phyloP scores from a whole-genome alignment of 345 rosid genomes.

The Populus ilicifolia region DNA sequence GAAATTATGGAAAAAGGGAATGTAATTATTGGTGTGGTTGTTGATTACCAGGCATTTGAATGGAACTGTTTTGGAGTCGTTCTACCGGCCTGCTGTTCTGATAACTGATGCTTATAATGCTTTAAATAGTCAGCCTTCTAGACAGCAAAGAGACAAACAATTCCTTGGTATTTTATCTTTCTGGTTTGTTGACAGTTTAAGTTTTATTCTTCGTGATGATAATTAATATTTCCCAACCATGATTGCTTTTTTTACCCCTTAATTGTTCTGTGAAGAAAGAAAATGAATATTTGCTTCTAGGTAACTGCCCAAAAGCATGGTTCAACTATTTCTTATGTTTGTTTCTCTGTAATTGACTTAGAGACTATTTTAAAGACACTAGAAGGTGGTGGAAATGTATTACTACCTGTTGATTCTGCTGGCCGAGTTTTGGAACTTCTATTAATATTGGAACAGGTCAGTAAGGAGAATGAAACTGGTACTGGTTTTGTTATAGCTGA shows the following conservation, averaged over 20 bases:
- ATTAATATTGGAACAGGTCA: constrained; percentile 84
- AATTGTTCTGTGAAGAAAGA: no score
- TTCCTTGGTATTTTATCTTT: constrained; percentile 49
- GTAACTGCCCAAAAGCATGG: no score
- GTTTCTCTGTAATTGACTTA: constrained; percentile 6
- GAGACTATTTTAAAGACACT: constrained; percentile 68
- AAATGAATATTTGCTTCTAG: not conserved
- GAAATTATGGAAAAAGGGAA: not conserved
- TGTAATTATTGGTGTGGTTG: not conserved
- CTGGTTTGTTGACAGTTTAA: constrained; percentile 8
- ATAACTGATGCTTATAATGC: constrained; percentile 94
- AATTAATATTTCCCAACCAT: no score
- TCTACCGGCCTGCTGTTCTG: constrained; percentile 92
- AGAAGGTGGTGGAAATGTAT: constrained; percentile 80
- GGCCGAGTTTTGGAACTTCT: constrained; percentile 93
- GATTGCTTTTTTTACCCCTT: no score
- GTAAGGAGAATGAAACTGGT: constrained; percentile 9
- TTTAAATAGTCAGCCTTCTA: constrained; percentile 71
- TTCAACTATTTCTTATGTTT: not conserved
- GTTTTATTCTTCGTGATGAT: no score
- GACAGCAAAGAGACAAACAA: constrained; percentile 80
- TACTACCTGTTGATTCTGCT: constrained; percentile 85
- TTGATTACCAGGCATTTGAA: constrained; percentile 80
- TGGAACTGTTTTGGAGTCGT: constrained; percentile 89
- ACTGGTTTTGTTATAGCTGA: constrained; percentile 7